Percentiles rank a stretch among this genome's conserved stretches.
Evolutionary conservation across 148 eudicot species (phyloP).

Genomic region (Silene uniflora): DNA sequence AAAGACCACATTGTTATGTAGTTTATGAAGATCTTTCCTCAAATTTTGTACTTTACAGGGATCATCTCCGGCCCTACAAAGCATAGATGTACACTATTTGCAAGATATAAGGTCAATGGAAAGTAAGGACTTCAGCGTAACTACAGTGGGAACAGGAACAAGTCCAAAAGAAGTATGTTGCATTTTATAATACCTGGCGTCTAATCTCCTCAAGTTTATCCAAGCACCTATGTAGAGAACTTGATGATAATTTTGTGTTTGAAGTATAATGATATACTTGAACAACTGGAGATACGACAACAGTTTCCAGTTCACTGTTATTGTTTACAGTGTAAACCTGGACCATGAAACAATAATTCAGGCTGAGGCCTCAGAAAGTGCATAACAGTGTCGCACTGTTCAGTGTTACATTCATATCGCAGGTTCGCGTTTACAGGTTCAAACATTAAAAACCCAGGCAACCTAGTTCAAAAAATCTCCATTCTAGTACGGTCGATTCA

Average conservation of each 20-base stretch:
- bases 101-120: conserved; percentile 29
- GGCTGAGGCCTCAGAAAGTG: not conserved
- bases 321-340: conserved; percentile 79
- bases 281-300: conserved; percentile 68
- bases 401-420: too few relatives aligned
- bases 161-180: conserved; percentile 15
- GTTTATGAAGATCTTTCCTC: conserved; percentile 56
- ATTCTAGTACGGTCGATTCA: not conserved
- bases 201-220: conserved; percentile 62
- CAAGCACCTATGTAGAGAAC: conserved; percentile 24
- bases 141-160: conserved; percentile 10
- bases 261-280: conserved; percentile 55
- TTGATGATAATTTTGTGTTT: conserved; percentile 27
- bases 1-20: conserved; percentile 55
- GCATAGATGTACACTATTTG: conserved; percentile 55
- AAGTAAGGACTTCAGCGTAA: conserved; percentile 13
- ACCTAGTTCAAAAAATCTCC: not conserved
- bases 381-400: not conserved
- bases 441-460: not conserved
- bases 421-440: not conserved
- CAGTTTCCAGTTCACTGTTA: conserved; percentile 64
- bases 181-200: conserved; percentile 46
- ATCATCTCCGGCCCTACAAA: conserved; percentile 39
- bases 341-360: conserved; percentile 12
- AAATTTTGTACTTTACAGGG: conserved; percentile 36